A percentile compares a stretch with the other conserved stretches of the same genome.
phyloP scores from a whole-genome alignment of 1,284 basidiomycete genomes.

The Puccinia polysora region DNA sequence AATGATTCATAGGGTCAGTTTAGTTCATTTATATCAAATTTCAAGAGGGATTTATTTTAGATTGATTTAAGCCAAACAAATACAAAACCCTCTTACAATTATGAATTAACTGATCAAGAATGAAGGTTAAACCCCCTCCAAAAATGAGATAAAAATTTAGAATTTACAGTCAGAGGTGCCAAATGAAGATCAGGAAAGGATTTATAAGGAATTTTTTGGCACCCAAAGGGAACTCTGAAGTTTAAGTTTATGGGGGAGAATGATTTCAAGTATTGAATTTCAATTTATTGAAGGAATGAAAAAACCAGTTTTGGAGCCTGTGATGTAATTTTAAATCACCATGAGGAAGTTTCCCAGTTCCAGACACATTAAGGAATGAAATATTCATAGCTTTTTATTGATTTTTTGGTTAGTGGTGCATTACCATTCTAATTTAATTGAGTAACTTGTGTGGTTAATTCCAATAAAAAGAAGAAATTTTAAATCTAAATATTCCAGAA shows the following conservation, averaged over 20 bases:
- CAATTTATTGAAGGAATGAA: constrained; percentile 57
- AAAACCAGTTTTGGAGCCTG: too few species aligned
- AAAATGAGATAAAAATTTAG: constrained; percentile 55
- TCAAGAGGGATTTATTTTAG: too few species aligned
- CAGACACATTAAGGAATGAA: constrained; percentile 58
- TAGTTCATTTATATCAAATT: too few species aligned
- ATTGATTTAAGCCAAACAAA: constrained; percentile 63
- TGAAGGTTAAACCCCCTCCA: constrained; percentile 63
- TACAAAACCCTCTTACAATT: constrained; percentile 65
- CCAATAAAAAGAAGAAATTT: constrained; percentile 63
- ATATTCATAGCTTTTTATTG: constrained; percentile 60
- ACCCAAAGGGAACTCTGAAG: constrained; percentile 49
- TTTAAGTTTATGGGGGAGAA: constrained; percentile 60
- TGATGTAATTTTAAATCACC: constrained; percentile 51
- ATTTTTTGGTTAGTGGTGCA: constrained; percentile 60
- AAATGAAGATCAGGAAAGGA: not conserved
- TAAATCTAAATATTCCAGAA: constrained; percentile 61
- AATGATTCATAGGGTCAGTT: too few species aligned
- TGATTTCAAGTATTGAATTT: constrained; percentile 58
- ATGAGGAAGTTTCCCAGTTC: constrained; percentile 50
- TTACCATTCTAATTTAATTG: constrained; percentile 60
- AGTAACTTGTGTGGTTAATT: constrained; percentile 65
- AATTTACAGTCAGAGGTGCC: not conserved
- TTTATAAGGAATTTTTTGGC: not conserved
- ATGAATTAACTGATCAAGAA: constrained; percentile 65